phyloP scores from a whole-genome alignment of 768 basidiomycete genomes.

The Tulasnella sp. region DNA sequence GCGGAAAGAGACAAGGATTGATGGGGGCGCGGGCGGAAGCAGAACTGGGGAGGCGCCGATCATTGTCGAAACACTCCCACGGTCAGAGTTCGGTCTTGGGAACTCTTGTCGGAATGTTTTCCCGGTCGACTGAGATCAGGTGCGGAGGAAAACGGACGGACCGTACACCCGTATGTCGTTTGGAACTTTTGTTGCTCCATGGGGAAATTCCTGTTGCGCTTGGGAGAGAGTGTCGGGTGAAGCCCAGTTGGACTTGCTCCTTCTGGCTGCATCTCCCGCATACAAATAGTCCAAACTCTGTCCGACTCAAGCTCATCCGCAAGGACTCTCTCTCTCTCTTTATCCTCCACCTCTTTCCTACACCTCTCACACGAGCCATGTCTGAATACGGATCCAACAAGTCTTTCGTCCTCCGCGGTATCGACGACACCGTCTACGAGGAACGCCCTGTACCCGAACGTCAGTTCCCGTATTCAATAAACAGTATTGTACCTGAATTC shows the following conservation, averaged over 20 bases:
- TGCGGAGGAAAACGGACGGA: conserved; percentile 1
- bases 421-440: conserved; percentile 68
- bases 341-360: conserved; percentile 48
- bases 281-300: conserved; percentile 22
- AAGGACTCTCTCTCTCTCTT: conserved; percentile 23
- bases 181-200: not conserved
- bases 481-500: conserved; percentile 1
- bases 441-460: conserved; percentile 70
- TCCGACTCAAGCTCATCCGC: conserved; percentile 20
- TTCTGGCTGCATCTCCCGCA: conserved; percentile 12
- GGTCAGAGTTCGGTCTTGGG: not conserved
- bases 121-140: conserved; percentile 4
- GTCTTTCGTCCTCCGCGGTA: conserved; percentile 69
- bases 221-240: conserved; percentile 10
- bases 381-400: conserved; percentile 44
- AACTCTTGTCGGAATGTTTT: not conserved
- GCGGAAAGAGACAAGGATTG: not conserved
- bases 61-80: not conserved
- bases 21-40: not conserved
- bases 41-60: not conserved
- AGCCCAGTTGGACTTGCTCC: conserved; percentile 9
- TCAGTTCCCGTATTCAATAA: conserved; percentile 36
- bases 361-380: not conserved
- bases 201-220: not conserved
- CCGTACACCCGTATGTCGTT: not conserved